Base-by-base conservation (phyloP, 2,329 filamentous ascomycete species). In the Sphaerulina musiva region DNA sequence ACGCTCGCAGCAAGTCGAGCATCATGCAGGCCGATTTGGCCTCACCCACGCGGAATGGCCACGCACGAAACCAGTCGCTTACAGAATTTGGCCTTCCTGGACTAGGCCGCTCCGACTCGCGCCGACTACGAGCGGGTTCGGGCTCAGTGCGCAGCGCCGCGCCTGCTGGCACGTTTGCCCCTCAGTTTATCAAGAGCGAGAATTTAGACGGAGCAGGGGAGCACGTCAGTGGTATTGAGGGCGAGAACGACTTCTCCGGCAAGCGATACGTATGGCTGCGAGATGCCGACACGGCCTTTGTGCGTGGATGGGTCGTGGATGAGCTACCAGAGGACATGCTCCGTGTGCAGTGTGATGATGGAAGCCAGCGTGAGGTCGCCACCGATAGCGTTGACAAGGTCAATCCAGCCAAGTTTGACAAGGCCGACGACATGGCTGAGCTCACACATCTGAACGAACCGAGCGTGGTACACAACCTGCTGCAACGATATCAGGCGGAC, bases 361-460 rank as follows among this genome's bases (percentile, higher is more conserved):
- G 90, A 64, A 87, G 81, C 63, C 89, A 95, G 82, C 85, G 89
- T 62, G 87, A 95, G 68, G 85, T 93, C 48, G 85, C 92, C 62
- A 75, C 81, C 48, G 91, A 97, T 65, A 86, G 84, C 64, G 90
- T 96, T 62, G 95, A 98, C 78, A 97, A 96, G 74, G 95, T 98
- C 76, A 98, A 98, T 73, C 93, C 93, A 45, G 92, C 92, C 67
- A 98, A 98, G 71, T 98, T 98, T 74, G 93, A 98, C 80, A 98
- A 96, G 74, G 92, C 92, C 60, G 90, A 95, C 74, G 95, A 98
- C 72, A 98, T 98, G 93, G 93, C 95, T 23, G 93, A 98, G 71
- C 80, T 98, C 67, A 98, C 93, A 5, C 93, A 98, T 72, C 77
- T 98, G 60, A 98, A 98, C 73, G 93, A 98, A 74, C 88, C 92